Base-by-base conservation (phyloP, 2,329 filamentous ascomycete species). In the Alternaria consortialis region DNA sequence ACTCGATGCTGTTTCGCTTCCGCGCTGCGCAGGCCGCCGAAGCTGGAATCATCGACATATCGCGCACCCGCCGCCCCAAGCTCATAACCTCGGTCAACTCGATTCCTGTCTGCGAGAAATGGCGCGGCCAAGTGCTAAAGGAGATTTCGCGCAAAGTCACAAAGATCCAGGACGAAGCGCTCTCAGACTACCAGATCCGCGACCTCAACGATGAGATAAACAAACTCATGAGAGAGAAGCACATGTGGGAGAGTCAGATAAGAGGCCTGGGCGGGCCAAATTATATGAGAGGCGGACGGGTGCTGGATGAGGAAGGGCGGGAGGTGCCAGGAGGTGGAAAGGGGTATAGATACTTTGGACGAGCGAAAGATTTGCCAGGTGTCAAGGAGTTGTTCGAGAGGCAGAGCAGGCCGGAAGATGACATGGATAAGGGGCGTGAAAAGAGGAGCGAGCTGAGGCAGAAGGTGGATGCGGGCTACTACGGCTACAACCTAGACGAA, bases 1-100 rank as follows among this genome's bases (percentile, higher is more conserved):
- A 99, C 85, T 97, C 94, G 48, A 99, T 99, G 94, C 94, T 99
- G 80, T 99, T 97, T 84, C 94, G 95, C 85, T 99, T 99, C 85
- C 93, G 95, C 80, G 95, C 97, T 76, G 92, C 94, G 73, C 95
- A 98, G 87, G 94, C 94, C 68, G 93, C 93, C 67, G 94, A 97
- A 82, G 87, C 97, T 48, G 94, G 94, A 76, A 97, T 98, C 80
- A 92, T 99, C 81, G 94, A 98, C 84, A 91, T 91, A 29, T 91
- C 93, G 60, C 92, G 94, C 64, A 91, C 93, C 8, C 92, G 94
- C 11, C 93, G 95, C 2, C 95, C 95, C 53, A 96, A 94, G 80
- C 87, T 90, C 66, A 97, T 98, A 79, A 96, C 93, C 46, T 89
- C 93, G 71, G 89, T 97, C 70, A 90, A 90, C 66, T 87, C 88